phyloP scores from a whole-genome alignment of 768 basidiomycete genomes.

The Amanita muscaria region DNA sequence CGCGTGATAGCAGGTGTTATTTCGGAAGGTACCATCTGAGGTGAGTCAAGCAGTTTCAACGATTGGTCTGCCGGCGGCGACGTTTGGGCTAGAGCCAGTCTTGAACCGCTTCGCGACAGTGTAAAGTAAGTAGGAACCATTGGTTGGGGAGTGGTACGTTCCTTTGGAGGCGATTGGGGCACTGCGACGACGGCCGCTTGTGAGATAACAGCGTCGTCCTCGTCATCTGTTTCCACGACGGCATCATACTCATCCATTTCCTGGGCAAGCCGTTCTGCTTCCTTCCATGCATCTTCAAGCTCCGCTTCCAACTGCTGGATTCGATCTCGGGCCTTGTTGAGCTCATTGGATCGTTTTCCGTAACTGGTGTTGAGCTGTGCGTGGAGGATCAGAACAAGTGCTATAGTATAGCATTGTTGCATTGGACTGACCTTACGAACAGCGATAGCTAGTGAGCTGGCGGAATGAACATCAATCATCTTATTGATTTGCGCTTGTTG shows the following conservation, averaged over 20 bases:
- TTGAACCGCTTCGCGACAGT: constrained; percentile 3
- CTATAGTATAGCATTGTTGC: not conserved
- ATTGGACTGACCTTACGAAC: constrained; percentile 49
- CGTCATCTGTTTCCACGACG: constrained; percentile 22
- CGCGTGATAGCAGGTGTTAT: not conserved
- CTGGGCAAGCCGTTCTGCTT: constrained; percentile 62
- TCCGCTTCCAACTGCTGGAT: constrained; percentile 57
- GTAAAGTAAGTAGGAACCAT: constrained; percentile 12
- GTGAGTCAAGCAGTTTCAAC: constrained; percentile 1
- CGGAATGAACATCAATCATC: constrained; percentile 57
- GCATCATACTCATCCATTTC: constrained; percentile 61
- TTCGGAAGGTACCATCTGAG: constrained; percentile 3
- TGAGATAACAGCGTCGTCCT: constrained; percentile 34
- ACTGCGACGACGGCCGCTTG: constrained; percentile 38
- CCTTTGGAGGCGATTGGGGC: constrained; percentile 20
- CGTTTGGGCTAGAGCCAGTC: constrained; percentile 1
- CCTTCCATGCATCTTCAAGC: constrained; percentile 73
- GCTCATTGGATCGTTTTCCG: constrained; percentile 52
- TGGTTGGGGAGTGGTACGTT: constrained; percentile 7
- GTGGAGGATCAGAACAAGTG: not conserved
- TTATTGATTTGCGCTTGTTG: constrained; percentile 56
- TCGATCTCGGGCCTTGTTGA: constrained; percentile 36
- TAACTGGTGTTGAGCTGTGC: constrained; percentile 60
- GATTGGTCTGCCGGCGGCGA: not conserved
- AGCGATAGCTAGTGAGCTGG: constrained; percentile 71